Base-by-base conservation (phyloP, 2,329 filamentous ascomycete species). In the Neoascochyta sp. region DNA sequence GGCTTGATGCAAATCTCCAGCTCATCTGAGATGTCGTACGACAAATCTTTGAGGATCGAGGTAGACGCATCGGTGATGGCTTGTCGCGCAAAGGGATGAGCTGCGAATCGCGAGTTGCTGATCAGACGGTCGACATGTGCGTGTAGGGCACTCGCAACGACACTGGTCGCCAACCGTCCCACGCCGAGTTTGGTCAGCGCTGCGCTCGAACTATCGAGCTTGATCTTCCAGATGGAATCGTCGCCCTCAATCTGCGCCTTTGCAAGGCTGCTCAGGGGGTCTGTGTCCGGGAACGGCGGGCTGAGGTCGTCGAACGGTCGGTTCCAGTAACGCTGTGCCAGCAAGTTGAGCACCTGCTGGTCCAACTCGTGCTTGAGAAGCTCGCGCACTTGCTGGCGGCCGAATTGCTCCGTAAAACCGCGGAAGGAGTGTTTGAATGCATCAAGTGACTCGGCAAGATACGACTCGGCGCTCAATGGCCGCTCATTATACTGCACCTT, bases 401-500 rank as follows among this genome's bases (percentile, higher is more conserved):
- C 92, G 54, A 98, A 98, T 16, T 78, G 75, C 45, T 94, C 87
- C 0, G 87, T 81, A 55, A 96, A 95, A 46, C 85, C 83, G 60
- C 95, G 95, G 68, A 98, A 98, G 0, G 87, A 86, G 63, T 96
- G 93, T 66, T 98, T 98, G 74, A 98, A 96, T 12, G 83, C 81
- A 62, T 98, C 92, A 3, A 98, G 70, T 46, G 86, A 94, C 62
- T 96, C 92, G 2, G 92, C 92, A 21, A 98, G 76, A 58, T 98
- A 98, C 4, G 90, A 95, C 60, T 98, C 92, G 2, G 92, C 92
- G 28, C 87, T 95, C 19, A 98, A 71, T 1, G 90, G 87, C 5
- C 92, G 81, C 60, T 98, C 92, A 54, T 98, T 98, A 67, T 98
- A 98, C 62, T 98, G 93, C 4, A 98, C 92, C 62, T 98, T 98